Conservation (phyloP, 2,329 filamentous ascomycete genomes). For the Dothistroma pini region DNA sequence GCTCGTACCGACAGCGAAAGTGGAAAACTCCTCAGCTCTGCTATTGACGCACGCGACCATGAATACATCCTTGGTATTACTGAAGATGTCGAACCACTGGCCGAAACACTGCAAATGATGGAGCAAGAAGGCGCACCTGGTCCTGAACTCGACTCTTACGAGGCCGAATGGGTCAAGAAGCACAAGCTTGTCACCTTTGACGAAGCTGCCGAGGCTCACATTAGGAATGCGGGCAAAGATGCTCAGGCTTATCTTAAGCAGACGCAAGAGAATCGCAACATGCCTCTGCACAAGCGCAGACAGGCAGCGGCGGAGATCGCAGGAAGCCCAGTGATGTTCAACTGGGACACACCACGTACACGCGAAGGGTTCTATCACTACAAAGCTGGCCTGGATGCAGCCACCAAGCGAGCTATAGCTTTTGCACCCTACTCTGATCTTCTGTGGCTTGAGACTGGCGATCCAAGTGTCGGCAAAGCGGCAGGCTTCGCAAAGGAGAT, state of each 20-base stretch:
- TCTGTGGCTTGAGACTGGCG: conserved; percentile 94
- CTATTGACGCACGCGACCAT: conserved; percentile 90
- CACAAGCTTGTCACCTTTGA: conserved; percentile 87
- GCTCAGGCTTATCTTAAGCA: conserved; percentile 27
- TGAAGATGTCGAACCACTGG: conserved; percentile 73
- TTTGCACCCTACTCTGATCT: conserved; percentile 93
- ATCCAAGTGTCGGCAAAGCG: conserved; percentile 77
- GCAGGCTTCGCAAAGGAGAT: conserved; percentile 73
- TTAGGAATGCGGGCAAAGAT: conserved; percentile 33
- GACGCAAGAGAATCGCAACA: conserved; percentile 58
- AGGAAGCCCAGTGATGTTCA: conserved; percentile 70
- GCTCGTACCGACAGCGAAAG: conserved; percentile 95
- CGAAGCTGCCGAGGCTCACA: conserved; percentile 56
- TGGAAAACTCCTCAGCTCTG: conserved; percentile 82
- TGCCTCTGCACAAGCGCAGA: conserved; percentile 75
- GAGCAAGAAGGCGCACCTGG: conserved; percentile 74
- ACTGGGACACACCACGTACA: conserved; percentile 87
- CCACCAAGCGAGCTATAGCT: conserved; percentile 87
- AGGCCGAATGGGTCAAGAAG: conserved; percentile 82
- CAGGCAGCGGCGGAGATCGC: conserved; percentile 65
- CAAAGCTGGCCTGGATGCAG: conserved; percentile 74
- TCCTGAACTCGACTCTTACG: conserved; percentile 77
- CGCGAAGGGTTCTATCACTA: conserved; percentile 94
- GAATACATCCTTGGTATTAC: conserved; percentile 91
- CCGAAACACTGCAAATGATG: conserved; percentile 87